phyloP scores from a whole-genome alignment of 345 rosid species.

The Physaria fendleri region DNA sequence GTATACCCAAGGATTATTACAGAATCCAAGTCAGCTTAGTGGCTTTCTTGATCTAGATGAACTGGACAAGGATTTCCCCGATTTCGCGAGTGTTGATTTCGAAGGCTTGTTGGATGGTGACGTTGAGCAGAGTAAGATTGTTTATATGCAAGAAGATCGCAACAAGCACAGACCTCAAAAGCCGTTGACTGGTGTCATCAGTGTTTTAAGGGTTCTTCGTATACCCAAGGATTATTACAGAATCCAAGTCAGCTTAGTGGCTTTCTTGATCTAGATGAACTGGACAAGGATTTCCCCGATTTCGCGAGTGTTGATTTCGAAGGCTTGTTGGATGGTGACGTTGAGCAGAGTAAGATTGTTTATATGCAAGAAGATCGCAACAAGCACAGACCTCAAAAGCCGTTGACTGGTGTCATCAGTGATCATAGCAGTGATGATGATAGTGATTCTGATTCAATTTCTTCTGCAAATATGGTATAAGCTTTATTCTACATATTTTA shows the following conservation, averaged over 20 bases:
- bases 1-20: background rate
- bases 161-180: conserved; percentile 9
- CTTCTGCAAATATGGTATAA: conserved; percentile 17
- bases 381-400: conserved; percentile 8
- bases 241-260: background rate
- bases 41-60: background rate
- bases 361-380: background rate
- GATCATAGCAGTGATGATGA: conserved; percentile 11
- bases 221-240: background rate
- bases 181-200: conserved; percentile 3
- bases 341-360: background rate
- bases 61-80: background rate
- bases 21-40: background rate
- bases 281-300: background rate
- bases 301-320: background rate
- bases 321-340: background rate
- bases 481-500: background rate
- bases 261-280: background rate
- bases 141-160: background rate
- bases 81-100: background rate
- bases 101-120: background rate
- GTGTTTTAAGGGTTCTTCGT: background rate
- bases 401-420: background rate
- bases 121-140: background rate
- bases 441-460: background rate